phyloP scores from a whole-genome alignment of 768 basidiomycete genomes.

The Amanita fuliginea region DNA sequence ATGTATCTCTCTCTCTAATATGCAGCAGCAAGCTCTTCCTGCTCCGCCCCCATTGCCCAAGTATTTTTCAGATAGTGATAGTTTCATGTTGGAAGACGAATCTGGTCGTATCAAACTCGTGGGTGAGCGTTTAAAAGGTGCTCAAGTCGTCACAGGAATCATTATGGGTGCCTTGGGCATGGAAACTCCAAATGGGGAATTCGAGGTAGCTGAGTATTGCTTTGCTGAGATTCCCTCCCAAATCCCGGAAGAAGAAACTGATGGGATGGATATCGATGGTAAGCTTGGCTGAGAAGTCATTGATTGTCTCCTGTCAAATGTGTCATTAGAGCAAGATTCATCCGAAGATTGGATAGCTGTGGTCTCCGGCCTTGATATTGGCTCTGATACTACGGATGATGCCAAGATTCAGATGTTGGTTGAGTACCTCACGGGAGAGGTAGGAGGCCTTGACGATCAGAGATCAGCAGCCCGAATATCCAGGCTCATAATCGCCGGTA shows the following conservation, averaged over 20 bases:
- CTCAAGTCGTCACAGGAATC: constrained; percentile 78
- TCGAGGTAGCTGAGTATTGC: constrained; percentile 87
- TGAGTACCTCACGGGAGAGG: constrained; percentile 84
- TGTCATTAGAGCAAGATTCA: constrained; percentile 1
- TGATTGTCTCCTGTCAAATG: constrained; percentile 5
- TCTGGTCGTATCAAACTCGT: constrained; percentile 86
- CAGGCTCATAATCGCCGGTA: constrained; percentile 81
- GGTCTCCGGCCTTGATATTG: constrained; percentile 79
- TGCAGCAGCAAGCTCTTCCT: constrained; percentile 71
- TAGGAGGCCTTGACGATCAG: constrained; percentile 59
- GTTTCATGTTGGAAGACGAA: constrained; percentile 90
- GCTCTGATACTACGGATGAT: constrained; percentile 48
- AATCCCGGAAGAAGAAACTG: constrained; percentile 14
- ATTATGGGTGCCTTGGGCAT: constrained; percentile 85
- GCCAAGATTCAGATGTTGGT: constrained; percentile 77
- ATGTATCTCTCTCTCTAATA: neutral
- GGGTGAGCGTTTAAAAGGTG: constrained; percentile 53
- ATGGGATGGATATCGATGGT: constrained; percentile 53
- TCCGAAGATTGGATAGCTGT: constrained; percentile 74
- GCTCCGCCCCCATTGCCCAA: constrained; percentile 70
- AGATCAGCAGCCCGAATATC: constrained; percentile 61
- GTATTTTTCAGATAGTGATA: constrained; percentile 68
- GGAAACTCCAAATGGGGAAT: constrained; percentile 84
- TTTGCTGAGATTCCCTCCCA: constrained; percentile 76
- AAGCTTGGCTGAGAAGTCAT: constrained; percentile 12